These are phyloP conservation scores for Garcileccinum viscosum DNA, from an alignment of 1,284 basidiomycete species.

Conservation along the genomic window DNA sequence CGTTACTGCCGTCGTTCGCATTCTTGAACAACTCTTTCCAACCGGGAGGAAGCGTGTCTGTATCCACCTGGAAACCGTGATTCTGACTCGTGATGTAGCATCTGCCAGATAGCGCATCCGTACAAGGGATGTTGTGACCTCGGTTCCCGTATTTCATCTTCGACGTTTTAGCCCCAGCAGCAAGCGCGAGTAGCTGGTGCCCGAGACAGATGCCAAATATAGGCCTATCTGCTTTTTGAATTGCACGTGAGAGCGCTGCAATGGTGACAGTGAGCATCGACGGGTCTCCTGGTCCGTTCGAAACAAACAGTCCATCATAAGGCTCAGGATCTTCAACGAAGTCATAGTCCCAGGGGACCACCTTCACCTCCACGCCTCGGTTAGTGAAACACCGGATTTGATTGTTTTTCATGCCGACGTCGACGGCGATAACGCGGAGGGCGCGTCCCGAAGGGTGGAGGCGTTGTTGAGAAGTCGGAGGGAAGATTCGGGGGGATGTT, in stretches of 20 bases:
- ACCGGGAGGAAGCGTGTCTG: slow-evolving; percentile 76
- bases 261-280: slow-evolving; percentile 84
- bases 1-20: slow-evolving; percentile 97
- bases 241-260: slow-evolving; percentile 71
- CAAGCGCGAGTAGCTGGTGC: slow-evolving; percentile 95
- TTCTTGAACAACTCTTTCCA: slow-evolving; percentile 98
- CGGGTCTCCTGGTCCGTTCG: slow-evolving; percentile 98
- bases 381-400: slow-evolving; percentile 97
- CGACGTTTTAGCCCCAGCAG: slow-evolving; percentile 90
- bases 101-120: slow-evolving; percentile 89
- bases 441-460: slow-evolving; percentile 83
- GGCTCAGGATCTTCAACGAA: slow-evolving; percentile 79
- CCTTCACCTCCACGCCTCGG: slow-evolving; percentile 95
- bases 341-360: slow-evolving; percentile 98
- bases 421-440: slow-evolving; percentile 88
- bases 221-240: slow-evolving; percentile 79
- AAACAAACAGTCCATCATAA: slow-evolving; percentile 96
- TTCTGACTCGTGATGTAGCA: slow-evolving; percentile 99
- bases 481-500: slow-evolving; percentile 73
- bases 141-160: slow-evolving; percentile 99
- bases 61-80: slow-evolving; percentile 97
- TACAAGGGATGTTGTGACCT: slow-evolving; percentile 99
- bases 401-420: slow-evolving; percentile 99
- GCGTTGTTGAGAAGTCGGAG: slow-evolving; percentile 60
- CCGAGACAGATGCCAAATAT: slow-evolving; percentile 99